A percentile compares a stretch with the other conserved stretches of the same genome.
Evolutionary conservation across 768 basidiomycete species (phyloP).

Genomic region (Boletellus ananiceps): DNA sequence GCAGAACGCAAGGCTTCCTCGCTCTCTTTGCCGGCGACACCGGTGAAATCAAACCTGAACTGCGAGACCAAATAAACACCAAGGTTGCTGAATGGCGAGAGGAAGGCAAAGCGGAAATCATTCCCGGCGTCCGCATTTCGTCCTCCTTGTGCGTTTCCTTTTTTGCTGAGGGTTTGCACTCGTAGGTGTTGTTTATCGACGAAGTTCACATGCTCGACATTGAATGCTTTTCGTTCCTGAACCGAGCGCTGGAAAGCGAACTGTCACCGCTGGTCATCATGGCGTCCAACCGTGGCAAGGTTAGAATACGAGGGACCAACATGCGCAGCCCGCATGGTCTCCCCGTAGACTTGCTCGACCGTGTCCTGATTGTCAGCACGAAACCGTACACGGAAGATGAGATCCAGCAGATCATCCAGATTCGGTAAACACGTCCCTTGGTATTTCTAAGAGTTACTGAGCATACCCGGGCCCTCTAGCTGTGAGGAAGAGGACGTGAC

Average conservation of each 20-base stretch:
- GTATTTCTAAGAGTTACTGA: not conserved
- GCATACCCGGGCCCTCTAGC: conserved; percentile 34
- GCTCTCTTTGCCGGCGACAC: conserved; percentile 95
- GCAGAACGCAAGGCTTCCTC: conserved; percentile 96
- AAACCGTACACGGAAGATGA: conserved; percentile 80
- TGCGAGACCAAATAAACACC: conserved; percentile 93
- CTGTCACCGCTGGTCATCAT: conserved; percentile 95
- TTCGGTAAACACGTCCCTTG: conserved; percentile 50
- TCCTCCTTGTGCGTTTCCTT: not conserved
- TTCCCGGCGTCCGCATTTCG: conserved; percentile 73
- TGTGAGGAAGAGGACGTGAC: conserved; percentile 95
- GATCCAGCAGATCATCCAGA: conserved; percentile 87
- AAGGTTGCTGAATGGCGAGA: conserved; percentile 98
- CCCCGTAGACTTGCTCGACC: conserved; percentile 90
- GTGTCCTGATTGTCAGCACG: conserved; percentile 94
- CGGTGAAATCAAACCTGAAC: conserved; percentile 96
- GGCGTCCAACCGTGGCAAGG: conserved; percentile 96
- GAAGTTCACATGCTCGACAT: conserved; percentile 99
- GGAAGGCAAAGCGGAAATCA: conserved; percentile 96
- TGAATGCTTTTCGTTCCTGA: conserved; percentile 98
- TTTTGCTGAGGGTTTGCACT: not conserved
- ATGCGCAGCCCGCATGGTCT: conserved; percentile 93
- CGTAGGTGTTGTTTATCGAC: conserved; percentile 94
- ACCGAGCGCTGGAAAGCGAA: conserved; percentile 91
- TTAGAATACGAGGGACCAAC: conserved; percentile 91